A percentile compares a stretch with the other conserved stretches of the same genome.
Conservation (phyloP, 768 basidiomycete species). For the Lepiota brunneoincarnata region DNA sequence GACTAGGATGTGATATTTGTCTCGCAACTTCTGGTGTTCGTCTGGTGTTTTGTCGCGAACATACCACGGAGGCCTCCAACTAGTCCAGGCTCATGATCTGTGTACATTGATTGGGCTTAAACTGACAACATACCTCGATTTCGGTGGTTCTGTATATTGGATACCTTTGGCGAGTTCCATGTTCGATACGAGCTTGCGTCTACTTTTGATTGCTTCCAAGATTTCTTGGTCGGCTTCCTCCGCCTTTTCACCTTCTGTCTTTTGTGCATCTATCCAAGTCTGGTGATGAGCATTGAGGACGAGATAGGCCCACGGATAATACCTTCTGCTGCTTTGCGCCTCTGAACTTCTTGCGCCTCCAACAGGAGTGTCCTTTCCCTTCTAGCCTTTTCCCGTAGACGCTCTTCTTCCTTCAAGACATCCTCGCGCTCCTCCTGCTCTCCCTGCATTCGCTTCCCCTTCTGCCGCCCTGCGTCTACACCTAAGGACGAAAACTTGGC, state of each 20-base stretch:
- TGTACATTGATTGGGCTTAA: not conserved
- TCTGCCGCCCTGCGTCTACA: slow-evolving; percentile 50
- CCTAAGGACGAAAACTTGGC: slow-evolving; percentile 69
- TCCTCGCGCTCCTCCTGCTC: slow-evolving; percentile 72
- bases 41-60: slow-evolving; percentile 69
- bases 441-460: slow-evolving; percentile 47
- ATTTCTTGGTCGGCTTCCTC: slow-evolving; percentile 91
- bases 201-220: slow-evolving; percentile 85
- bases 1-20: slow-evolving; percentile 92
- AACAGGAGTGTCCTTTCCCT: slow-evolving; percentile 85
- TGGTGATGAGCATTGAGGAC: not conserved
- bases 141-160: slow-evolving; percentile 81
- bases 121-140: slow-evolving; percentile 60
- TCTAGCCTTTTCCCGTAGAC: slow-evolving; percentile 66
- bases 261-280: slow-evolving; percentile 63
- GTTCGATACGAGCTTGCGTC: slow-evolving; percentile 89
- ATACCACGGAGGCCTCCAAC: slow-evolving; percentile 87
- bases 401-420: slow-evolving; percentile 77
- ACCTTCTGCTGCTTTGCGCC: slow-evolving; percentile 81
- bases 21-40: slow-evolving; percentile 72
- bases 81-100: slow-evolving; percentile 27
- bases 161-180: slow-evolving; percentile 93
- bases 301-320: slow-evolving; percentile 13
- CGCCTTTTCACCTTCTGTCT: slow-evolving; percentile 81
- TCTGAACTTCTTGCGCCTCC: slow-evolving; percentile 95